A percentile compares a stretch with the other conserved stretches of the same genome.
Evolutionary conservation across 2,329 filamentous ascomycete species (phyloP).

Genomic region (Beauveria sp.): DNA sequence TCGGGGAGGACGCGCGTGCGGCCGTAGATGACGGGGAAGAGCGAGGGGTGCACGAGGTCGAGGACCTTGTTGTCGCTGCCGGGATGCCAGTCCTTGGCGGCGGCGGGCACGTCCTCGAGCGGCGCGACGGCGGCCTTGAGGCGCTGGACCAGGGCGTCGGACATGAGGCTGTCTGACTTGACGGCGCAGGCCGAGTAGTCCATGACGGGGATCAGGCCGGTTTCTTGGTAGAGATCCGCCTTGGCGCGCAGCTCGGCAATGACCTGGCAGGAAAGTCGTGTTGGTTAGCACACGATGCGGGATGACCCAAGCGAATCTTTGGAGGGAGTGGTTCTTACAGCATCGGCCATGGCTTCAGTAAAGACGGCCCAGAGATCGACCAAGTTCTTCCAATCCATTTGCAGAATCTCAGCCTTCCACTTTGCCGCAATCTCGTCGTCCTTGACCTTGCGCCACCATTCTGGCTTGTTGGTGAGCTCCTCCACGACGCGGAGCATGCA

Average conservation of each 20-base stretch:
- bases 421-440: slow-evolving; percentile 19
- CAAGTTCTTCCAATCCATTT: slow-evolving; percentile 23
- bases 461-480: slow-evolving; percentile 26
- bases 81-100: slow-evolving; percentile 54
- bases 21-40: slow-evolving; percentile 53
- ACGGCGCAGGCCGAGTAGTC: slow-evolving; percentile 25
- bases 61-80: slow-evolving; percentile 48
- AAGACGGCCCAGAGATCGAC: slow-evolving; percentile 19
- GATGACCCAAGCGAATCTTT: background rate
- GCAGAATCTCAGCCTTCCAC: slow-evolving; percentile 24
- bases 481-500: slow-evolving; percentile 28
- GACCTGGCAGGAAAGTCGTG: slow-evolving; percentile 16
- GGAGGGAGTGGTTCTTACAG: slow-evolving; percentile 16
- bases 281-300: background rate
- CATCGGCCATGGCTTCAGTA: slow-evolving; percentile 23
- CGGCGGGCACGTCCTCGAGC: slow-evolving; percentile 44
- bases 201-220: slow-evolving; percentile 26
- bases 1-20: slow-evolving; percentile 27
- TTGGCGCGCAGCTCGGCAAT: slow-evolving; percentile 27
- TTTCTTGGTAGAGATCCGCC: slow-evolving; percentile 23
- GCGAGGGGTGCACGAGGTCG: slow-evolving; percentile 56
- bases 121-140: slow-evolving; percentile 35
- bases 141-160: slow-evolving; percentile 18
- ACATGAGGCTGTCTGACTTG: slow-evolving; percentile 26
- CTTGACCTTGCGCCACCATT: slow-evolving; percentile 27